Evolutionary conservation across 352 stramenopile species (phyloP).

Genomic region (Globisporangium megalacanthum): DNA sequence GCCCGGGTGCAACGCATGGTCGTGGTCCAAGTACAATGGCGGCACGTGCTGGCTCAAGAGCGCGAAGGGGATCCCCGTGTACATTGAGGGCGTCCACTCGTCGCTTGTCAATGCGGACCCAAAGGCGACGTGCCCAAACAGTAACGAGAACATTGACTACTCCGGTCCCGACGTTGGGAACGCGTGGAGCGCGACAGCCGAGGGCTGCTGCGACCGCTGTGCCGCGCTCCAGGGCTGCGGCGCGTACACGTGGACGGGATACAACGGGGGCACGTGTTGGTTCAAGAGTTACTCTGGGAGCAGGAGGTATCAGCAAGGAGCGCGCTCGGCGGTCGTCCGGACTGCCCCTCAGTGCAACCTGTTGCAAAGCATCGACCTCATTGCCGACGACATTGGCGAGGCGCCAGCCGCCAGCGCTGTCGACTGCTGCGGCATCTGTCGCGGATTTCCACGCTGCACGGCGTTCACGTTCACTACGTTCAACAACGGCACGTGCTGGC

Average conservation of each 20-base stretch:
- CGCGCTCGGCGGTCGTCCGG: not conserved
- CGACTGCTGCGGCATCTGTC: no score
- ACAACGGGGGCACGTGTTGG: constrained; percentile 46
- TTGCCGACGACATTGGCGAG: no score
- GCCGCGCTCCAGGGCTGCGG: not conserved
- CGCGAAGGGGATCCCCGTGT: constrained; percentile 14
- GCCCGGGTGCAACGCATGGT: constrained; percentile 32
- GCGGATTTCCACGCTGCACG: no score
- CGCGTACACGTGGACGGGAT: constrained; percentile 46
- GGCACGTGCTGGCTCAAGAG: constrained; percentile 65
- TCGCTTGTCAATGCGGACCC: not conserved
- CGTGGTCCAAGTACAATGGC: constrained; percentile 34
- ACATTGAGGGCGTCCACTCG: constrained; percentile 6
- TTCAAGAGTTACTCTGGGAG: constrained; percentile 29
- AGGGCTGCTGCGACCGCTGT: constrained; percentile 15
- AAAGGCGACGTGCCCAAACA: not conserved
- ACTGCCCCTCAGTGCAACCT: constrained; percentile 1
- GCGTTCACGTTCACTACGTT: no score
- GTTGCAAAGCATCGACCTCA: no score
- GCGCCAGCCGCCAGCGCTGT: no score
- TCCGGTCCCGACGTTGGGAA: constrained; percentile 12
- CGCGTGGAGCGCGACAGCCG: constrained; percentile 1
- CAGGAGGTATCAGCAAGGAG: not conserved
- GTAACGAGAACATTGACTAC: constrained; percentile 3
- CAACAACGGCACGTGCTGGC: no score